Evolutionary conservation across 2,329 filamentous ascomycete species (phyloP).

Genomic region (Stromatinia cepivora): DNA sequence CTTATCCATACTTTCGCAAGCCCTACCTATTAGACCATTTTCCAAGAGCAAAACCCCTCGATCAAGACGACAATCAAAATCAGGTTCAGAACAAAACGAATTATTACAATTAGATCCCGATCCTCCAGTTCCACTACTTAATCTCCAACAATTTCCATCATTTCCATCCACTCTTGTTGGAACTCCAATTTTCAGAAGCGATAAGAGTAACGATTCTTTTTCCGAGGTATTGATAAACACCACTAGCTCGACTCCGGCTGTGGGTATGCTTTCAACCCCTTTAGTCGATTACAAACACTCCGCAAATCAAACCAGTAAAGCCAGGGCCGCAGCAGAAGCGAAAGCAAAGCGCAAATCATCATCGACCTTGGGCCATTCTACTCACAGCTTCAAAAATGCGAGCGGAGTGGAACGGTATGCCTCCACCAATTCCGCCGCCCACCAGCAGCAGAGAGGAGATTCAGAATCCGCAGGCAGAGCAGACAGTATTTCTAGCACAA

Average conservation of each 20-base stretch:
- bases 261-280: constrained; percentile 39
- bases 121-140: constrained; percentile 13
- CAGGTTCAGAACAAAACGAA: constrained; percentile 22
- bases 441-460: constrained; percentile 25
- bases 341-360: constrained; percentile 34
- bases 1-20: constrained; percentile 29
- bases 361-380: constrained; percentile 32
- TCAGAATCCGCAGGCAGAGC: constrained; percentile 32
- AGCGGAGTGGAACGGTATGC: constrained; percentile 33
- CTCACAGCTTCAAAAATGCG: constrained; percentile 35
- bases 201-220: constrained; percentile 12
- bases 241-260: neutral
- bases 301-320: constrained; percentile 38
- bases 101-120: constrained; percentile 1
- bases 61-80: constrained; percentile 27
- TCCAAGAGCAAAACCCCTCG: constrained; percentile 25
- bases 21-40: constrained; percentile 30
- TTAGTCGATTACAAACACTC: constrained; percentile 38
- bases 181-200: constrained; percentile 19
- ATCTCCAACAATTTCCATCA: neutral
- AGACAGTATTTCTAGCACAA: constrained; percentile 38
- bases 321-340: constrained; percentile 31
- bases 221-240: constrained; percentile 24
- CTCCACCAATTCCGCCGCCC: constrained; percentile 26
- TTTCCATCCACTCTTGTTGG: constrained; percentile 16